phyloP scores from a whole-genome alignment of 2,329 filamentous ascomycete genomes.

The Aspergillus sp. region DNA sequence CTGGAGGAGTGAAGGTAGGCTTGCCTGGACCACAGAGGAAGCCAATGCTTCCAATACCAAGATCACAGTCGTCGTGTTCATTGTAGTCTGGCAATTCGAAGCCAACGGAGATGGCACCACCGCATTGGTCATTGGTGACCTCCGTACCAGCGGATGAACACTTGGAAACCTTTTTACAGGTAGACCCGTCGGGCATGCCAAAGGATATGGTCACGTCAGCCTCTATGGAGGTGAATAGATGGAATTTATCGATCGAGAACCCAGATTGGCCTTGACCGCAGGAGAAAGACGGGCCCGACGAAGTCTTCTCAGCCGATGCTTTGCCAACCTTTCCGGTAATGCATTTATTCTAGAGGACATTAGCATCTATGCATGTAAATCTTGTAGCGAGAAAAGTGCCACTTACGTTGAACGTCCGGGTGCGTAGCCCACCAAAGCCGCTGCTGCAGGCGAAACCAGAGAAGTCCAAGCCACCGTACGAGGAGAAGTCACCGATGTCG shows the following conservation, averaged over 20 bases:
- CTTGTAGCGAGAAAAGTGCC: not conserved
- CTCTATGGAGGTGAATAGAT: slow-evolving; percentile 73
- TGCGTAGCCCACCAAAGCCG: slow-evolving; percentile 44
- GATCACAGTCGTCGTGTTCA: slow-evolving; percentile 62
- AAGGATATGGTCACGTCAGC: slow-evolving; percentile 83
- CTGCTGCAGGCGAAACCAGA: slow-evolving; percentile 69
- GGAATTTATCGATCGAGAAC: slow-evolving; percentile 75
- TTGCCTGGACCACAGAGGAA: slow-evolving; percentile 30
- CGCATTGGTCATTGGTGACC: slow-evolving; percentile 84
- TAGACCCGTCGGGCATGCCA: slow-evolving; percentile 76
- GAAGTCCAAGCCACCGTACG: slow-evolving; percentile 73
- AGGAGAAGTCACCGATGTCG: slow-evolving; percentile 58
- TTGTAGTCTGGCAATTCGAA: slow-evolving; percentile 62
- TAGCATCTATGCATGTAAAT: not conserved
- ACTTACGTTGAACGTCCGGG: slow-evolving; percentile 10
- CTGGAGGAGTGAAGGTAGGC: slow-evolving; percentile 9
- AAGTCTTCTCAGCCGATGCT: slow-evolving; percentile 16
- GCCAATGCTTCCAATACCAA: slow-evolving; percentile 52
- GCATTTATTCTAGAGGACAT: slow-evolving; percentile 52
- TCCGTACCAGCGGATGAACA: slow-evolving; percentile 69
- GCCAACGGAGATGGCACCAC: slow-evolving; percentile 80
- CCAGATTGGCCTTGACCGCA: slow-evolving; percentile 52
- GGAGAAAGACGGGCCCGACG: slow-evolving; percentile 60
- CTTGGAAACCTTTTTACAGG: slow-evolving; percentile 73
- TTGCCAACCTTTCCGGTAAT: slow-evolving; percentile 56